Conservation (phyloP, 352 stramenopile genomes). For the Detonula confervacea region DNA sequence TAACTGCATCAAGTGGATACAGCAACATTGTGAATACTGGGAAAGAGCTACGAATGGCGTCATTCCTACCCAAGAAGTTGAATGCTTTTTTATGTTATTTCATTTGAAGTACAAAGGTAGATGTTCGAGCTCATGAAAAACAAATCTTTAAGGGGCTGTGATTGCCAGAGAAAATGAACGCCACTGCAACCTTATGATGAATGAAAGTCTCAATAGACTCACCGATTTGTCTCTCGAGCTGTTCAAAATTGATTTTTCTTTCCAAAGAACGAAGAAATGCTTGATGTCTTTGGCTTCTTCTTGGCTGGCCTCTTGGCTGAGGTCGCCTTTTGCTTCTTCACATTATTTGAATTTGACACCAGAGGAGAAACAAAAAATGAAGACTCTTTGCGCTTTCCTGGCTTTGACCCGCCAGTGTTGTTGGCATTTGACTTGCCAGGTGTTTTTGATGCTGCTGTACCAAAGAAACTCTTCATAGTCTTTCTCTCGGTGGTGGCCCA, state of each 20-base stretch:
- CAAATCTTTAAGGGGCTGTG: no score
- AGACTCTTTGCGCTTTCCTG: constrained; percentile 4
- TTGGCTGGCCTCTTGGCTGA: constrained; percentile 12
- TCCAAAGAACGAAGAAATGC: constrained; percentile 43
- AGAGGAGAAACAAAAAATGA: constrained; percentile 12
- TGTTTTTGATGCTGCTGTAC: constrained; percentile 15
- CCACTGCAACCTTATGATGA: no score
- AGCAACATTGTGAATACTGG: no score
- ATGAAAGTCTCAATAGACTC: no score
- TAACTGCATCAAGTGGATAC: no score
- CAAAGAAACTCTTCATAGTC: constrained; percentile 78
- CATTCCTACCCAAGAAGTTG: no score
- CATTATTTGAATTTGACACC: constrained; percentile 8
- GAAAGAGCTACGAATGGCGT: no score
- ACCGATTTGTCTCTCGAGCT: not conserved
- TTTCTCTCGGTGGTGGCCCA: constrained; percentile 61
- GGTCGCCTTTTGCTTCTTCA: constrained; percentile 26
- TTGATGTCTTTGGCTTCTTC: constrained; percentile 24
- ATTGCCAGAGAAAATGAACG: no score
- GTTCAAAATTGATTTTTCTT: constrained; percentile 22
- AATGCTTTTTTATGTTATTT: no score
- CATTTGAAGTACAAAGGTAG: no score
- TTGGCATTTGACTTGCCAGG: constrained; percentile 14
- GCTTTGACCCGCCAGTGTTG: not conserved
- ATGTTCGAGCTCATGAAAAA: no score